These are phyloP conservation scores for Incumbomyces lentus DNA, from an alignment of 2,329 filamentous ascomycete genomes.

Conservation along the genomic window DNA sequence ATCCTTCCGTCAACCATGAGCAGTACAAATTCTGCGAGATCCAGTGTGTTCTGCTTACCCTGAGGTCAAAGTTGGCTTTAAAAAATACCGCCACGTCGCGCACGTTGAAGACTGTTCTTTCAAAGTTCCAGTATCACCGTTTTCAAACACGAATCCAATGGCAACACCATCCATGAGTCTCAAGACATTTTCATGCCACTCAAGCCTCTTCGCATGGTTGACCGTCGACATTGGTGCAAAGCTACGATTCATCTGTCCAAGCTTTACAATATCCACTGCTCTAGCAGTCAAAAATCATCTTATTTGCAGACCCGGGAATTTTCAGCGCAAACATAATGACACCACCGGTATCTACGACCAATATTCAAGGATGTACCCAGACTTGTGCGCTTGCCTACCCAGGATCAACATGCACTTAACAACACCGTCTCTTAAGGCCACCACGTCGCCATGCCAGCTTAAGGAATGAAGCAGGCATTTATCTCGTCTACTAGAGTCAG, in stretches of 20 bases:
- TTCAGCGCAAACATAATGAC: conserved; percentile 29
- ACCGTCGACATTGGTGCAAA: conserved; percentile 22
- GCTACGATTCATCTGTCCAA: conserved; percentile 22
- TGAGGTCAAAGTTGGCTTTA: conserved; percentile 38
- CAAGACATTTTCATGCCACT: conserved; percentile 28
- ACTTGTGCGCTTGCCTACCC: conserved; percentile 21
- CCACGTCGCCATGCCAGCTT: conserved; percentile 38
- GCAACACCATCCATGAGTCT: conserved; percentile 25
- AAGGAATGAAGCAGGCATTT: conserved; percentile 31
- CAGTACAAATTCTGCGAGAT: conserved; percentile 28
- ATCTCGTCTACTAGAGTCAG: conserved; percentile 29
- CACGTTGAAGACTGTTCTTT: conserved; percentile 32
- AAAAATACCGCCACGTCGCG: conserved; percentile 32
- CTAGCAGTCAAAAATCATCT: conserved; percentile 30
- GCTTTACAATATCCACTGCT: conserved; percentile 28
- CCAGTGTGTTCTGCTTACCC: conserved; percentile 23
- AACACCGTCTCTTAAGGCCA: conserved; percentile 31
- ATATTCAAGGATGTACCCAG: neutral
- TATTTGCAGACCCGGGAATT: conserved; percentile 25
- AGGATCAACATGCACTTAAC: conserved; percentile 37
- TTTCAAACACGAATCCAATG: conserved; percentile 31
- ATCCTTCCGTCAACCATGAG: conserved; percentile 30
- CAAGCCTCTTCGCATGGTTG: conserved; percentile 24
- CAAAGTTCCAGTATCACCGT: conserved; percentile 30
- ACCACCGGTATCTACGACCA: conserved; percentile 28